These are phyloP conservation scores for Excoecaria cochinchinensis DNA, from an alignment of 345 rosid species.

Conservation along the genomic window DNA sequence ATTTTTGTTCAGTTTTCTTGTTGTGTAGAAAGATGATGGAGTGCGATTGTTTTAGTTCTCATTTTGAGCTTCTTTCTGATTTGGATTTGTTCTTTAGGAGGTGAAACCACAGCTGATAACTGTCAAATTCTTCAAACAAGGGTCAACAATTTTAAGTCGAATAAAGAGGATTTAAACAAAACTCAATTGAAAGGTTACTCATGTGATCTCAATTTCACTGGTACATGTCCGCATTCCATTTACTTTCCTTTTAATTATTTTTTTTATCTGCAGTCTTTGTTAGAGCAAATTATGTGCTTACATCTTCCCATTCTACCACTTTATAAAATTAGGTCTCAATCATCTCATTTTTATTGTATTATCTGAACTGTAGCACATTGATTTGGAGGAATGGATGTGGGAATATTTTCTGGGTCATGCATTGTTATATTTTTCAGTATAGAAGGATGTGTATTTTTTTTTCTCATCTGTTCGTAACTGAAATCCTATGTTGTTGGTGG, in stretches of 20 bases:
- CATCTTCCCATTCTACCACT: not conserved
- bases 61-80: not conserved
- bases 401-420: too few relatives aligned
- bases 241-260: not conserved
- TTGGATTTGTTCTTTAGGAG: constrained; percentile 49
- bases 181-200: constrained; percentile 62
- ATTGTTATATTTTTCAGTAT: too few relatives aligned
- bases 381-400: not conserved
- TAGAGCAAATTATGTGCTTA: too few relatives aligned
- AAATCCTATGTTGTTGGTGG: too few relatives aligned
- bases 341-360: not conserved
- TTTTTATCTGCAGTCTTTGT: not conserved
- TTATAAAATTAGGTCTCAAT: not conserved
- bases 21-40: not conserved
- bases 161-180: constrained; percentile 52
- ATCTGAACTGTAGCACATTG: not conserved
- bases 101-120: constrained; percentile 71
- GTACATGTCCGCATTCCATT: constrained; percentile 27
- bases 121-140: constrained; percentile 92
- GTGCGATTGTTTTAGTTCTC: not conserved
- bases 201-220: constrained; percentile 68
- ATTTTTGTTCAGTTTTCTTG: not conserved
- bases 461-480: too few relatives aligned
- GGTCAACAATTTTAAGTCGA: constrained; percentile 74
- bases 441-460: too few relatives aligned